These are phyloP conservation scores for Polygonum aviculare DNA, from an alignment of 148 eudicot genomes.

Conservation along the genomic window DNA sequence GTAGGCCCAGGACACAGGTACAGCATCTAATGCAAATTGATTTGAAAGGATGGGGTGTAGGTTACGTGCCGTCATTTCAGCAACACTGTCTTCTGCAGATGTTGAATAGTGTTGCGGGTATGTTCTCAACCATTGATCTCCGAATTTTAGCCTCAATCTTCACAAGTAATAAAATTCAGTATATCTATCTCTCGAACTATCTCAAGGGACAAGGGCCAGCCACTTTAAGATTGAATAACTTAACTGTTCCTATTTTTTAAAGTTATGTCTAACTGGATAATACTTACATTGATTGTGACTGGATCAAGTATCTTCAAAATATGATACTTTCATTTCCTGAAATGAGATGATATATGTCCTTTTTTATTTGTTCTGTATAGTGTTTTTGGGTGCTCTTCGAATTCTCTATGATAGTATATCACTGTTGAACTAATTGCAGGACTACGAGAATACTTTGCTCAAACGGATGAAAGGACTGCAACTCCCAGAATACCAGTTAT, in stretches of 20 bases:
- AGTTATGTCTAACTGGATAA: not conserved
- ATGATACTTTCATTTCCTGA: not conserved
- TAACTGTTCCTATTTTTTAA: not conserved
- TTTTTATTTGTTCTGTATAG: not conserved
- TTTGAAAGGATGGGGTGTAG: conserved; percentile 97
- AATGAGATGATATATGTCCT: not conserved
- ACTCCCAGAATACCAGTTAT: conserved; percentile 96
- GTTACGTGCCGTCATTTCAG: conserved; percentile 82
- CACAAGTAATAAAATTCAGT: not conserved
- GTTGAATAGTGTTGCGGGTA: conserved; percentile 96
- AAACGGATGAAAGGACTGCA: conserved; percentile 75
- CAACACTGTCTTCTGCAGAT: conserved; percentile 94
- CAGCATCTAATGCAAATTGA: conserved; percentile 99
- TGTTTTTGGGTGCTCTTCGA: not conserved
- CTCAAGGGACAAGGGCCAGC: not conserved
- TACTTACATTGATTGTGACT: not conserved
- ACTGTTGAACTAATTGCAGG: conserved; percentile 33
- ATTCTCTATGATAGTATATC: not conserved
- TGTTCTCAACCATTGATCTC: conserved; percentile 12
- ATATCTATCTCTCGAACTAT: not conserved
- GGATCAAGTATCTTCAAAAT: not conserved
- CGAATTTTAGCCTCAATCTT: not conserved
- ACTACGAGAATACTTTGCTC: conserved; percentile 83
- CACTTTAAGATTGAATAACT: not conserved
- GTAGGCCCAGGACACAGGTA: conserved; percentile 88